Evolutionary conservation across 352 stramenopile species (phyloP).

Genomic region (Phytophthora tentaculata): DNA sequence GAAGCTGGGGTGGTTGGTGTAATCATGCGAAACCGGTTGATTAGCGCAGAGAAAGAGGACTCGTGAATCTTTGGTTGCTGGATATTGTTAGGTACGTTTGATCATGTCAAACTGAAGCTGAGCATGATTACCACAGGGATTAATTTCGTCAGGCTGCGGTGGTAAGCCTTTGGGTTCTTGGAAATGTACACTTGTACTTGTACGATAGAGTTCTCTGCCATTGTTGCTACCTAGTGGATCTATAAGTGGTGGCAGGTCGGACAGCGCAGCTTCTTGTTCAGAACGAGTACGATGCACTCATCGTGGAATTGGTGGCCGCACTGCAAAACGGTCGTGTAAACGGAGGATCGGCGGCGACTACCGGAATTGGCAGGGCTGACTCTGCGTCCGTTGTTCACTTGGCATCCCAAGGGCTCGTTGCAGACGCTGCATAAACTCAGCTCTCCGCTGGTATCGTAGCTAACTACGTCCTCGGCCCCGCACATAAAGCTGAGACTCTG

Average conservation of each 20-base stretch:
- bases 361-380: conserved; percentile 1
- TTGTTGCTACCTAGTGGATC: conserved; percentile 27
- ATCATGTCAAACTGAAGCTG: conserved; percentile 7
- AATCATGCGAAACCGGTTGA: conserved; percentile 18
- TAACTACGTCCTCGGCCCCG: conserved; percentile 9
- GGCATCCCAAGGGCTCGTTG: conserved; percentile 17
- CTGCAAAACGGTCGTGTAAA: conserved; percentile 36
- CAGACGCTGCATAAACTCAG: conserved; percentile 29
- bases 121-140: conserved; percentile 9
- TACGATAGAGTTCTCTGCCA: neutral
- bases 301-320: conserved; percentile 48
- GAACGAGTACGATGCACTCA: conserved; percentile 48
- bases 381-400: neutral
- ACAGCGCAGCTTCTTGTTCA: conserved; percentile 45
- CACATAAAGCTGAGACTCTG: conserved; percentile 1
- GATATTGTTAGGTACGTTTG: conserved; percentile 14
- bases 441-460: neutral
- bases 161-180: neutral
- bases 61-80: conserved; percentile 3
- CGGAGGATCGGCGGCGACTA: conserved; percentile 20
- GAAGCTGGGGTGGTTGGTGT: conserved; percentile 6
- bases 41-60: conserved; percentile 11
- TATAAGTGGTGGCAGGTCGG: conserved; percentile 42
- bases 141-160: neutral
- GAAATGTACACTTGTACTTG: no score